Evolutionary conservation across 2,329 filamentous ascomycete species (phyloP).

Genomic region (Talaromyces sp.): DNA sequence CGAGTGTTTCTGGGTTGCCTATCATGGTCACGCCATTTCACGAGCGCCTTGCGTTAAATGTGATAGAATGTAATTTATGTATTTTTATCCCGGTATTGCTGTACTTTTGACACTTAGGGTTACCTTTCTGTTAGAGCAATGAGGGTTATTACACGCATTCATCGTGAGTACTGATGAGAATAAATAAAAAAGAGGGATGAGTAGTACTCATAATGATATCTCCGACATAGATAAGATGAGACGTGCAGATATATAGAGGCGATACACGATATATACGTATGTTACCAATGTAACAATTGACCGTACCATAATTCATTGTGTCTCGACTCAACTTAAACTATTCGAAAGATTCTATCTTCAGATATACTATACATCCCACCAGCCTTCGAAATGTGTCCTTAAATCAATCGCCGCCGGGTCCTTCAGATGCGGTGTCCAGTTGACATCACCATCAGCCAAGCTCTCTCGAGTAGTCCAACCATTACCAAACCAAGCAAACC

Average conservation of each 20-base stretch:
- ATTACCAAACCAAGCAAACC: constrained; percentile 61
- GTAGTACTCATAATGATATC: background rate
- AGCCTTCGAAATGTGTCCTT: constrained; percentile 63
- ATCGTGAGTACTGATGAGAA: too few species aligned
- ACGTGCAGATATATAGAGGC: background rate
- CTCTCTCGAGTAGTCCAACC: constrained; percentile 61
- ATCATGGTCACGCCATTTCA: constrained; percentile 3
- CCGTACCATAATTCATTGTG: background rate
- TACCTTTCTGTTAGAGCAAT: background rate
- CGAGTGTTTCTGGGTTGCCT: background rate
- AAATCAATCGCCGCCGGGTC: constrained; percentile 57
- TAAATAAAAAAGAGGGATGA: too few species aligned
- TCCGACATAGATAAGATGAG: background rate
- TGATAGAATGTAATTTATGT: background rate
- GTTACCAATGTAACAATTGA: background rate
- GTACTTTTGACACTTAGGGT: background rate
- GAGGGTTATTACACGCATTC: too few species aligned
- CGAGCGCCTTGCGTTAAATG: constrained; percentile 23
- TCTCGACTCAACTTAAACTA: background rate
- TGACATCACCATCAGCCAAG: constrained; percentile 44
- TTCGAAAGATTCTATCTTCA: background rate
- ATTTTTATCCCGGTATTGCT: background rate
- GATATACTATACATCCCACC: constrained; percentile 52
- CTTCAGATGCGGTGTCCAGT: constrained; percentile 63
- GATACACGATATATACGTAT: background rate